These are phyloP conservation scores for Coniella vitis DNA, from an alignment of 2,329 filamentous ascomycete species.

Conservation along the genomic window DNA sequence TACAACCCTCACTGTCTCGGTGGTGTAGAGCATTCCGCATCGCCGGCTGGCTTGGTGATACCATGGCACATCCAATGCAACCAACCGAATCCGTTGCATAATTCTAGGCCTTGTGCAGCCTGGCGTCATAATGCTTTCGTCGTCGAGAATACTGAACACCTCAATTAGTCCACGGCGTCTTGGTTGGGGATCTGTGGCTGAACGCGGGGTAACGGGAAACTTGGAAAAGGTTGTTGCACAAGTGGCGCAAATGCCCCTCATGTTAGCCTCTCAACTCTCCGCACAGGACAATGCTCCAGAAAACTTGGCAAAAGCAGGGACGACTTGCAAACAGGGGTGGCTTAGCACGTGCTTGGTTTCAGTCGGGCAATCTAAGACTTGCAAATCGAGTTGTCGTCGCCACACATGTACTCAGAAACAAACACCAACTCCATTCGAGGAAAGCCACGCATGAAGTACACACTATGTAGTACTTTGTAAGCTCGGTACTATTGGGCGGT, in stretches of 20 bases:
- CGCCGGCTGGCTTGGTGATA: no score
- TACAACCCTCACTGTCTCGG: no score
- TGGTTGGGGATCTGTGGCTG: neutral
- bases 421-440: no score
- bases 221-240: neutral
- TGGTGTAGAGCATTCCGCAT: no score
- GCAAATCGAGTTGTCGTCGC: neutral
- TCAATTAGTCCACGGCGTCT: neutral
- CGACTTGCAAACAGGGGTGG: neutral
- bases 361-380: neutral
- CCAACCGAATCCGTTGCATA: no score
- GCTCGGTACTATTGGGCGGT: neutral
- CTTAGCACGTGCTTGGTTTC: neutral
- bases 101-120: no score
- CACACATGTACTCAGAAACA: no score
- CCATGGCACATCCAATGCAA: no score
- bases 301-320: conserved; percentile 1
- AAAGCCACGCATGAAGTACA: neutral
- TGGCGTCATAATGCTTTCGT: no score
- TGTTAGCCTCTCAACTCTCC: neutral
- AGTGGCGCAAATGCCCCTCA: neutral
- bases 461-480: no score
- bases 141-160: neutral
- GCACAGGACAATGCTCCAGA: neutral
- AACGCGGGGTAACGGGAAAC: neutral